Evolutionary conservation across 169 alveolate species (phyloP).

Genomic region (Plasmodium reichenowi): DNA sequence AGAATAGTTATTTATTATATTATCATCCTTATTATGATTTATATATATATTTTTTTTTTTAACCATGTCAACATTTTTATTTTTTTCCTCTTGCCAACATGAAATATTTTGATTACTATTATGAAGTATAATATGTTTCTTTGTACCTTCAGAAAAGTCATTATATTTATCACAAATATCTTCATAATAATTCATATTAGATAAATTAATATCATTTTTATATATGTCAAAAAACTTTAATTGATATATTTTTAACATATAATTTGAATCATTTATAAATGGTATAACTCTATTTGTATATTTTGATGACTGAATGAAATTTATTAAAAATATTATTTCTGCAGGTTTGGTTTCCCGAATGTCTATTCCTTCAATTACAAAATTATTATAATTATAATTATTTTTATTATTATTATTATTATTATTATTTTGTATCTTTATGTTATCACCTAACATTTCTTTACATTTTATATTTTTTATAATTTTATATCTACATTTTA

Average conservation of each 20-base stretch:
- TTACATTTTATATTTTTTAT: conserved; percentile 35
- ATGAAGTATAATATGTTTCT: not conserved
- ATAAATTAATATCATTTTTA: not conserved
- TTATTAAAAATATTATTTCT: conserved; percentile 11
- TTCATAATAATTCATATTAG: too few relatives aligned
- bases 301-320: conserved; percentile 38
- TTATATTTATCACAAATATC: not conserved
- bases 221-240: conserved; percentile 27
- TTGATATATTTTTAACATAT: conserved; percentile 23
- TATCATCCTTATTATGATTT: not conserved
- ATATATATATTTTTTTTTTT: not conserved
- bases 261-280: conserved; percentile 24
- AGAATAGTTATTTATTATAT: not conserved
- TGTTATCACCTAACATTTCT: conserved; percentile 71
- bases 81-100: not conserved
- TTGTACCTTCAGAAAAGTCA: not conserved
- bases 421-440: conserved; percentile 23
- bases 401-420: conserved; percentile 1
- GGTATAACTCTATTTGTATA: conserved; percentile 25
- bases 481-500: conserved; percentile 50
- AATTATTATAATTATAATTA: conserved; percentile 10
- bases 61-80: not conserved
- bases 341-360: not conserved
- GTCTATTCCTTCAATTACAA: conserved; percentile 58
- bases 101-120: not conserved